Evolutionary conservation across 106 monocot genomes (phyloP).

Genomic region (Triglochin maritima): DNA sequence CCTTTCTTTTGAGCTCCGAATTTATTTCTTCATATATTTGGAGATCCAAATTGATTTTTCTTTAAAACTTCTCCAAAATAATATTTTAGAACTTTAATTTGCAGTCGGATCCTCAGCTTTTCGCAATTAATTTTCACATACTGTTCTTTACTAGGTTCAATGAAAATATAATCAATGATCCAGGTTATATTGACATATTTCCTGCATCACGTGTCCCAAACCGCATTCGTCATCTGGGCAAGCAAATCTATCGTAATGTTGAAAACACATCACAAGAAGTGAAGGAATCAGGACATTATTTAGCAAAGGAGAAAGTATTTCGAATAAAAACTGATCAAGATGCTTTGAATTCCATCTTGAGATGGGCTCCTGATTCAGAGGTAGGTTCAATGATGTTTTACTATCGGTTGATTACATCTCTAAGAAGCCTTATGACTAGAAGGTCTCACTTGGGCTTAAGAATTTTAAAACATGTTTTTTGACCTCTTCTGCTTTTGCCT

Average conservation of each 20-base stretch:
- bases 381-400: constrained; percentile 19
- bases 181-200: constrained; percentile 80
- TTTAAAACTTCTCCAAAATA: too few species aligned
- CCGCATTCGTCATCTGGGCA: constrained; percentile 40
- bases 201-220: constrained; percentile 71
- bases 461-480: too few species aligned
- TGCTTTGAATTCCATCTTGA: constrained; percentile 55
- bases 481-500: too few species aligned
- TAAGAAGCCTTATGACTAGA: too few species aligned
- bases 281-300: constrained; percentile 8
- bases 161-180: constrained; percentile 87
- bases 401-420: background rate
- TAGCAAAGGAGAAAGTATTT: constrained; percentile 51
- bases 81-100: too few species aligned
- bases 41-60: too few species aligned
- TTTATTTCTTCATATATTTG: too few species aligned
- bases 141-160: constrained; percentile 61
- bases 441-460: too few species aligned
- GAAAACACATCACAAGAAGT: background rate
- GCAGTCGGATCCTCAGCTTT: too few species aligned
- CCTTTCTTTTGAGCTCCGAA: too few species aligned
- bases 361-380: constrained; percentile 67
- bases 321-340: constrained; percentile 57
- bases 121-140: too few species aligned
- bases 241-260: constrained; percentile 32